Percentiles rank a stretch among this genome's conserved stretches.
Evolutionary conservation across 2,329 filamentous ascomycete genomes (phyloP).

Genomic region (Verticillium nubilum): DNA sequence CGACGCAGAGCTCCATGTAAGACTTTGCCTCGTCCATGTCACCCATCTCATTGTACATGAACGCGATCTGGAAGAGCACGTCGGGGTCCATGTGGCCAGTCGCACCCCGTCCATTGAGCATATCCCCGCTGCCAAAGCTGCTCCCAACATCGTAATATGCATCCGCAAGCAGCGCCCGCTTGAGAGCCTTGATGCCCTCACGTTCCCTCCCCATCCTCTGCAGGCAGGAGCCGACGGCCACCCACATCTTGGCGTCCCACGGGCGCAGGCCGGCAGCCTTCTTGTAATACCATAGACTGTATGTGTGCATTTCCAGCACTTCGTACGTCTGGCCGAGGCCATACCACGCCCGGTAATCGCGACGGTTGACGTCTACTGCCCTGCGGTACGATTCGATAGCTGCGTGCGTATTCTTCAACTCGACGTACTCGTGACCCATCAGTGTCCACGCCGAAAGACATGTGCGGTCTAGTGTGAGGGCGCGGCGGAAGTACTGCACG

Average conservation of each 20-base stretch:
- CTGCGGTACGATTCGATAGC: constrained; percentile 95
- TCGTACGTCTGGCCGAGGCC: constrained; percentile 96
- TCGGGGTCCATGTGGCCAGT: constrained; percentile 75
- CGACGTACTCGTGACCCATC: constrained; percentile 98
- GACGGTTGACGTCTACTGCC: constrained; percentile 90
- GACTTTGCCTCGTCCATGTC: constrained; percentile 76
- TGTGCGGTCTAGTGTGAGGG: constrained; percentile 80
- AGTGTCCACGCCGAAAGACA: constrained; percentile 96
- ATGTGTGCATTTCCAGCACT: constrained; percentile 95
- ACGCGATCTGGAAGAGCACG: constrained; percentile 82
- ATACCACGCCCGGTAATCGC: constrained; percentile 98
- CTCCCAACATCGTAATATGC: constrained; percentile 71
- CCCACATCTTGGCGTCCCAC: constrained; percentile 98
- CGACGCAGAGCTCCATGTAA: constrained; percentile 94
- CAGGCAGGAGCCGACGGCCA: constrained; percentile 87
- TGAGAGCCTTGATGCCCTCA: constrained; percentile 94
- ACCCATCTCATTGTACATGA: constrained; percentile 76
- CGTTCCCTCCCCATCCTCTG: constrained; percentile 80
- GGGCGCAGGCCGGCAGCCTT: constrained; percentile 88
- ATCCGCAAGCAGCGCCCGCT: constrained; percentile 83
- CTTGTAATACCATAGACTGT: constrained; percentile 96
- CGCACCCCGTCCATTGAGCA: constrained; percentile 42
- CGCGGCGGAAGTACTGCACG: constrained; percentile 94
- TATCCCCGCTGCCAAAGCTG: constrained; percentile 42
- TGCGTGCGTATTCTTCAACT: constrained; percentile 97